phyloP scores from a whole-genome alignment of 2,329 filamentous ascomycete species.

The Colletotrichum destructivum region DNA sequence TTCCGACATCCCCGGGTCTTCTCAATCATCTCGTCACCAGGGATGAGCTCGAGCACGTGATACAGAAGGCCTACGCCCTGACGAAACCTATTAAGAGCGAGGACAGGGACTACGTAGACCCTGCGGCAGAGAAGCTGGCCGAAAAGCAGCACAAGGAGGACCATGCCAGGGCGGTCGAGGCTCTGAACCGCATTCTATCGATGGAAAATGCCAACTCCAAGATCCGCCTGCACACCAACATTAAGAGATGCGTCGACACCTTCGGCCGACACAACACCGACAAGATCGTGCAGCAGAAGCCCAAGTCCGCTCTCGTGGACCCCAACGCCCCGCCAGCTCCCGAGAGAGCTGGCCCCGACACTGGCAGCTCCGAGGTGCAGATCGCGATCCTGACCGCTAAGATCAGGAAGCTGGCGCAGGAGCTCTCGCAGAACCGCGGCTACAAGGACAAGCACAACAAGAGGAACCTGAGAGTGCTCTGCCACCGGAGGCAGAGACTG shows the following conservation, averaged over 20 bases:
- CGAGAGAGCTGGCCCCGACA: conserved; percentile 86
- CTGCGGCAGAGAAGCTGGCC: conserved; percentile 53
- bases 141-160: conserved; percentile 64
- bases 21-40: conserved; percentile 85
- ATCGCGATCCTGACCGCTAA: conserved; percentile 95
- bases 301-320: conserved; percentile 60
- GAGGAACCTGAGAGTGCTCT: conserved; percentile 86
- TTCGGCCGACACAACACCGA: conserved; percentile 97
- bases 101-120: conserved; percentile 57
- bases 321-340: conserved; percentile 58
- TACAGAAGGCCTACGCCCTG: conserved; percentile 78
- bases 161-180: conserved; percentile 80
- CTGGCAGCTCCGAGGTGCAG: conserved; percentile 97
- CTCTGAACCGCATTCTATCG: conserved; percentile 83
- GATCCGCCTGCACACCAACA: conserved; percentile 86
- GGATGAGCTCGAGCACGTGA: conserved; percentile 75
- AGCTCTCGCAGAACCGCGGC: conserved; percentile 76
- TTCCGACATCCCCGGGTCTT: conserved; percentile 66
- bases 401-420: conserved; percentile 85
- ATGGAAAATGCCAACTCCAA: conserved; percentile 83
- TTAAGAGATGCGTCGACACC: conserved; percentile 85
- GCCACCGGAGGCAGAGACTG: conserved; percentile 91
- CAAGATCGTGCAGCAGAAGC: conserved; percentile 73
- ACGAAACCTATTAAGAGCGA: conserved; percentile 68
- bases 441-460: conserved; percentile 95